These are phyloP conservation scores for Debaryomyces singareniensis DNA, from an alignment of 1,139 yeast species.

Conservation along the genomic window DNA sequence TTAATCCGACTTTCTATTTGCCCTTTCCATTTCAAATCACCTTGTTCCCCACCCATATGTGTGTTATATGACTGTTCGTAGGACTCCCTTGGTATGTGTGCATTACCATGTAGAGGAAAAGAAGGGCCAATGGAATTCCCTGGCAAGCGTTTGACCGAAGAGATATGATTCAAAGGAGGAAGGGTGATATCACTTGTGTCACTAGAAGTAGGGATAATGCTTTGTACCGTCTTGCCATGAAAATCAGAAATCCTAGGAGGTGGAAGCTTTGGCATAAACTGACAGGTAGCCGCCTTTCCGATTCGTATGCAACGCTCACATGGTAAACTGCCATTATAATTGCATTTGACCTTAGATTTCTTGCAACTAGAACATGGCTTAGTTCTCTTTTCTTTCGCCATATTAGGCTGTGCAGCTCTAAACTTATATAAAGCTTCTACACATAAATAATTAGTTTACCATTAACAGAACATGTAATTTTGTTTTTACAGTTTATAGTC, in stretches of 20 bases:
- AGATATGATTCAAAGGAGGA: conserved; percentile 12
- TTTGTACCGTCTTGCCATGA: conserved; percentile 2
- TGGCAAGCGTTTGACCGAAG: conserved; percentile 1
- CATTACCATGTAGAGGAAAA: conserved; percentile 1
- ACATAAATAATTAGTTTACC: too few species aligned
- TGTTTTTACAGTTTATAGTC: conserved; percentile 1
- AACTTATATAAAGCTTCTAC: too few species aligned
- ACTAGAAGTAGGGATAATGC: background rate
- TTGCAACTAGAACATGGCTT: conserved; percentile 65
- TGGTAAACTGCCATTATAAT: conserved; percentile 39
- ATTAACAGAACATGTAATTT: too few species aligned
- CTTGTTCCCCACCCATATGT: background rate
- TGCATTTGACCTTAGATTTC: conserved; percentile 58
- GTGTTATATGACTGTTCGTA: background rate
- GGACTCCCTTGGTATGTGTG: background rate
- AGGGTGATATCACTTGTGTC: conserved; percentile 7
- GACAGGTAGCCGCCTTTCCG: conserved; percentile 43
- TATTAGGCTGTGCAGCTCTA: conserved; percentile 9
- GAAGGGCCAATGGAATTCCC: conserved; percentile 1
- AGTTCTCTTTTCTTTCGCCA: conserved; percentile 41
- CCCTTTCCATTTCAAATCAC: conserved; percentile 29
- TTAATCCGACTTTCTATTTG: conserved; percentile 40
- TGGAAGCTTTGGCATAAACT: conserved; percentile 52
- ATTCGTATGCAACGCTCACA: conserved; percentile 54
- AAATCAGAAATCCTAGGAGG: conserved; percentile 21